These are phyloP conservation scores for Lentinus tigrinus DNA, from an alignment of 768 basidiomycete genomes.

Conservation along the genomic window DNA sequence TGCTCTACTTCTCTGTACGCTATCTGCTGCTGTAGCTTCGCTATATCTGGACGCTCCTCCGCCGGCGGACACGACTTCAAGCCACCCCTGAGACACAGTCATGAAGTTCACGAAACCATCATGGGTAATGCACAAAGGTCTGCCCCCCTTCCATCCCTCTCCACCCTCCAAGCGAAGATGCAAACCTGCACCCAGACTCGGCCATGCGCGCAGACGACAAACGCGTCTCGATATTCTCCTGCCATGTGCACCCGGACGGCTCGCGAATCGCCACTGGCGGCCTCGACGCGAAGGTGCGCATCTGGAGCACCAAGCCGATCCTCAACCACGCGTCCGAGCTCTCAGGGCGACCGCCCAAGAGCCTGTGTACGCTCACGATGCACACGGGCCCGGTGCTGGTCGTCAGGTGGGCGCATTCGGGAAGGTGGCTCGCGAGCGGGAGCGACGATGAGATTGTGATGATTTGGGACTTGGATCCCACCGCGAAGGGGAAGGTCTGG, in stretches of 20 bases:
- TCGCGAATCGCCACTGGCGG: constrained; percentile 97
- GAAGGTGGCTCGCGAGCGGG: constrained; percentile 92
- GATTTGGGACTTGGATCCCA: constrained; percentile 95
- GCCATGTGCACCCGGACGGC: constrained; percentile 94
- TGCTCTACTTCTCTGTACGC: not conserved
- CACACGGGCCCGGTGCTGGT: constrained; percentile 92
- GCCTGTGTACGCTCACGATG: constrained; percentile 87
- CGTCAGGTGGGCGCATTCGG: constrained; percentile 92
- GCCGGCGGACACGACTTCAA: too few species aligned
- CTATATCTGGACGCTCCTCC: not conserved
- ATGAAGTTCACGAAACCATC: constrained; percentile 90
- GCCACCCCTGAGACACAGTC: not conserved
- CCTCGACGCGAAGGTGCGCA: constrained; percentile 91
- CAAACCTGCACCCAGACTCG: constrained; percentile 31
- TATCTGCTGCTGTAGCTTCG: not conserved
- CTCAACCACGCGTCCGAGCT: constrained; percentile 68
- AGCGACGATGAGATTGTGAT: constrained; percentile 95
- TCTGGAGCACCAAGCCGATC: constrained; percentile 97
- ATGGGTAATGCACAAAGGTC: constrained; percentile 84
- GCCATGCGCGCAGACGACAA: constrained; percentile 68
- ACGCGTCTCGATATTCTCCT: constrained; percentile 83
- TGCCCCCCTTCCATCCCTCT: constrained; percentile 12
- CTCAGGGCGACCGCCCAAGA: constrained; percentile 76
- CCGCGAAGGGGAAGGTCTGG: constrained; percentile 84
- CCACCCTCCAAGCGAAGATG: not conserved